phyloP scores from a whole-genome alignment of 2,329 filamentous ascomycete genomes.

The Ramichloridium luteum region DNA sequence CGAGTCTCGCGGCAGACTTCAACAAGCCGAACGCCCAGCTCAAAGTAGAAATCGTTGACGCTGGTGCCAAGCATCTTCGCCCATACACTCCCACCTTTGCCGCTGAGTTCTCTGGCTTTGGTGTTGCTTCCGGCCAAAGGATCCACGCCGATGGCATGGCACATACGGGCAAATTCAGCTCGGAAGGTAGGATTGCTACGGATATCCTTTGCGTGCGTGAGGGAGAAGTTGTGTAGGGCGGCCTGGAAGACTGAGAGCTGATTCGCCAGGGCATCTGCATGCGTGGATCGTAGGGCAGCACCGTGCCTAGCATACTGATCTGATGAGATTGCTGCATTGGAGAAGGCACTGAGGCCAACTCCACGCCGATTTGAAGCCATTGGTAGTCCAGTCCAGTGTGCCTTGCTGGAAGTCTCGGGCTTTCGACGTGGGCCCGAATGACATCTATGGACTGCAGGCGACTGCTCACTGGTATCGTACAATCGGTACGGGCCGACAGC shows the following conservation, averaged over 20 bases:
- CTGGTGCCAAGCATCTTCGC: slow-evolving; percentile 79
- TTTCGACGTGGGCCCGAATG: no score
- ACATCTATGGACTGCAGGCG: no score
- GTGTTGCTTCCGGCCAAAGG: slow-evolving; percentile 53
- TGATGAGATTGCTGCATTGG: slow-evolving; percentile 69
- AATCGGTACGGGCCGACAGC: no score
- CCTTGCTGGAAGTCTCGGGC: no score
- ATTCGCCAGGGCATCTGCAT: slow-evolving; percentile 75
- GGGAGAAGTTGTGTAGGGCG: slow-evolving; percentile 84
- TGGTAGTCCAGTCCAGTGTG: no score
- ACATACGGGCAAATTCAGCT: slow-evolving; percentile 97
- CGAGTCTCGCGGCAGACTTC: slow-evolving; percentile 81
- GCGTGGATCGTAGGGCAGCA: slow-evolving; percentile 68
- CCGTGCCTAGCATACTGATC: slow-evolving; percentile 88
- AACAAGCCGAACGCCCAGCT: slow-evolving; percentile 87
- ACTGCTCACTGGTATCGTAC: no score
- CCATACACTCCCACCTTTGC: slow-evolving; percentile 62
- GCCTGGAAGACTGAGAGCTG: slow-evolving; percentile 95
- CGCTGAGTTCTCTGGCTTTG: slow-evolving; percentile 27
- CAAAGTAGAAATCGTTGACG: slow-evolving; percentile 98
- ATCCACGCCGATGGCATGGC: slow-evolving; percentile 89
- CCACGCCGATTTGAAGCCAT: slow-evolving; percentile 53
- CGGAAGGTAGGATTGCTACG: slow-evolving; percentile 90
- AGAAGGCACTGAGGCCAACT: slow-evolving; percentile 82
- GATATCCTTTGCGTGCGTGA: slow-evolving; percentile 91